Conservation (phyloP, 2,329 filamentous ascomycete species). For the Colletotrichum echinochloae region DNA sequence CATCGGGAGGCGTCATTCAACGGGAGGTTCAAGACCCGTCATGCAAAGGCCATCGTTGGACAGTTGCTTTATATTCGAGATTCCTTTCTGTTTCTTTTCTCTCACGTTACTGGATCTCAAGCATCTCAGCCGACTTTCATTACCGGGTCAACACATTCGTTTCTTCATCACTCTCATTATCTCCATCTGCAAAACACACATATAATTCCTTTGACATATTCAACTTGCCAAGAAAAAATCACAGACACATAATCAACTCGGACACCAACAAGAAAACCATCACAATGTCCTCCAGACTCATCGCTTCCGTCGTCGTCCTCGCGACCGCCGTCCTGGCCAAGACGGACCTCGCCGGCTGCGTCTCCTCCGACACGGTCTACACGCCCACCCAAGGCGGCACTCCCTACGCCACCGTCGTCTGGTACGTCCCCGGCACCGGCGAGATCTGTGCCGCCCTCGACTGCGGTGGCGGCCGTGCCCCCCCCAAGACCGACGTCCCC, state of each 20-base stretch:
- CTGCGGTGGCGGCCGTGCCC: conserved; percentile 75
- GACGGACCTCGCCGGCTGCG: conserved; percentile 62
- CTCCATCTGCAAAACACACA: not conserved
- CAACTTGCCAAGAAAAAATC: not conserved
- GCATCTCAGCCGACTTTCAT: not conserved
- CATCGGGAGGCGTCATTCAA: conserved; percentile 10
- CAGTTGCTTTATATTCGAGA: accelerated
- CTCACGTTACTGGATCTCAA: not conserved
- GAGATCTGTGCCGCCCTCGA: conserved; percentile 74
- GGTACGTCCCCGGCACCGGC: conserved; percentile 72
- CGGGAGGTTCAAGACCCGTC: not conserved
- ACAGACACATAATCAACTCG: not conserved
- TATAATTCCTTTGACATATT: not conserved
- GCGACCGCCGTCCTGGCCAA: conserved; percentile 53
- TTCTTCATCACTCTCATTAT: not conserved
- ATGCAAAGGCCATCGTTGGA: not conserved
- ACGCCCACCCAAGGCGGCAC: conserved; percentile 34
- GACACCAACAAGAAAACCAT: not conserved
- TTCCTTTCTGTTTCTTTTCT: not conserved
- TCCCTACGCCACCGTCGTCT: conserved; percentile 62
- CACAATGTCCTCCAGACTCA: conserved; percentile 41
- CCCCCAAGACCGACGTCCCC: conserved; percentile 72
- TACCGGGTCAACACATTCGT: conserved; percentile 18
- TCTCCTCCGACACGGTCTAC: conserved; percentile 49
- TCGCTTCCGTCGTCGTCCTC: conserved; percentile 44